Percentiles rank a stretch among this genome's conserved stretches.
phyloP scores from a whole-genome alignment of 257 asterid species.

The Schizonepeta tenuifolia region DNA sequence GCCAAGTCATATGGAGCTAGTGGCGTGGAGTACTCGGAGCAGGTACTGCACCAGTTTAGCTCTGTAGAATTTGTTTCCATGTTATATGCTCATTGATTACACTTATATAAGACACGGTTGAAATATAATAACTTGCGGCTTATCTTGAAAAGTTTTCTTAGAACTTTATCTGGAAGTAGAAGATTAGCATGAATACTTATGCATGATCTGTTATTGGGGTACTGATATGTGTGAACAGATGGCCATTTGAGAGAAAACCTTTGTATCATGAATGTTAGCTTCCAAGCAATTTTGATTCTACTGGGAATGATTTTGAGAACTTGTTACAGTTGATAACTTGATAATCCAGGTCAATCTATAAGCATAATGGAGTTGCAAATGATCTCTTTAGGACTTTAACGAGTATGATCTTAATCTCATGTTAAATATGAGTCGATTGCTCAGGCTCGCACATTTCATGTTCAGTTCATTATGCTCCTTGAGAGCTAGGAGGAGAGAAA shows the following conservation, averaged over 20 bases:
- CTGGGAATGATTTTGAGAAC: background rate
- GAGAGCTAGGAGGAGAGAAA: background rate
- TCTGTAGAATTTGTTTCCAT: background rate
- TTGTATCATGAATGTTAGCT: background rate
- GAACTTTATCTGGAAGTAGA: slow-evolving; percentile 9
- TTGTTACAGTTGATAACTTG: background rate
- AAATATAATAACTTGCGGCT: background rate
- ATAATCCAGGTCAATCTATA: background rate
- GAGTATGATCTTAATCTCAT: background rate
- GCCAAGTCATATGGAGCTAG: slow-evolving; percentile 96
- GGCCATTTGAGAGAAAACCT: slow-evolving; percentile 5
- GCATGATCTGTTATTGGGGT: background rate
- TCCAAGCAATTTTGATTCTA: background rate
- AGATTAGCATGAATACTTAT: background rate
- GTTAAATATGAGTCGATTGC: background rate
- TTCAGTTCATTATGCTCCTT: background rate
- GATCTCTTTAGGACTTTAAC: background rate
- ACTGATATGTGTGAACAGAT: background rate
- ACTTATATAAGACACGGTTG: background rate
- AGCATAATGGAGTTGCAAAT: background rate
- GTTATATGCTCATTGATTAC: background rate
- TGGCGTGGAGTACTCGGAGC: slow-evolving; percentile 91
- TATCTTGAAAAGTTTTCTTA: background rate
- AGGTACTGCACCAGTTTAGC: slow-evolving; percentile 54
- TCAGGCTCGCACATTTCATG: background rate